Evolutionary conservation across 352 stramenopile genomes (phyloP), one percentile per base, ranked within the genome.

Genomic region (Globisporangium uncinulatum): DNA sequence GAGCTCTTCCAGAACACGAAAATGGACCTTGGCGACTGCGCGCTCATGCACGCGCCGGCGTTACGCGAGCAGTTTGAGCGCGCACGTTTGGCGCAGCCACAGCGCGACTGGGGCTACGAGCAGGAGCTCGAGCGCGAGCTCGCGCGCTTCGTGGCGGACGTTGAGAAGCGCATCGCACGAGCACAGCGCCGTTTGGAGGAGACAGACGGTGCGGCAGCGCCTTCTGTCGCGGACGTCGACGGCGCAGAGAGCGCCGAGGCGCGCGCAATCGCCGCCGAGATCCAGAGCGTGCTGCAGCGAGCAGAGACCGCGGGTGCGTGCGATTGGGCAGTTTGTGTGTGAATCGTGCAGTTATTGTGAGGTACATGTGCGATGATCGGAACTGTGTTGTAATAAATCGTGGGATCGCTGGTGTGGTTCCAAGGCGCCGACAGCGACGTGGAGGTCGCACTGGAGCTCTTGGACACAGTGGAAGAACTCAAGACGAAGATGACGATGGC

Each of bases 1-100:
- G 86, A 95, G 21, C 72, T 96, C 54, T 97, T 97, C 62, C 79
- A 90, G 52, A 95, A 96, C 65, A 96, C 89, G 43, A 90, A 91
- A 32, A 86, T 95, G 67, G 85, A 96, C 61, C 56, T 84, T 19
- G 83, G 88, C 61, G 67, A 86, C 29, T 95, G 86, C 64, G 45
- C 66, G 47, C 66, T 73, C 61, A 47, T 94, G 43, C 86, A 97
- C 65, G 20, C 90, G 15, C 82, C 89, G 36, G 68, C 76, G 39
- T 62, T 96, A 24, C 82, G 86, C 43, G 52, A 61, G 21, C 70
- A 71, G 36, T 95, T 91, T 62, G 70, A 91, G 24, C 42, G 59
- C 7, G 63, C 88, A 24, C 55, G 49, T 15, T 41, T 46, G 0
- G 67, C 56, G 9, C 61, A 44, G 14, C 47, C 43, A 0, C 62